Evolutionary conservation across 495 filamentous ascomycete genomes (phyloP), one percentile per base, ranked within the genome.

Genomic region (Penicillium lagena): DNA sequence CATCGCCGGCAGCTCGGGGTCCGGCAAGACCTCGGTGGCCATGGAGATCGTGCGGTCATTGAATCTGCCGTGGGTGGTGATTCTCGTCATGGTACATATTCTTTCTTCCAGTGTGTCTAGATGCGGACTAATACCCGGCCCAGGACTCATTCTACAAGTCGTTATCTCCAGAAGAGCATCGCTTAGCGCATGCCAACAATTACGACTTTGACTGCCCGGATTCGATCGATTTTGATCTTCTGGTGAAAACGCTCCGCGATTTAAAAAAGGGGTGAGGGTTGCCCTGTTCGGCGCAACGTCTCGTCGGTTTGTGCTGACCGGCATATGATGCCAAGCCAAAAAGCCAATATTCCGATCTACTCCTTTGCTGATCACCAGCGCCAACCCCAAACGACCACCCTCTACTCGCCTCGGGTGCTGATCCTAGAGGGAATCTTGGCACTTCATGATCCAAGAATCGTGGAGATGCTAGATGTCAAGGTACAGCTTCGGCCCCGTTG

Each of bases 121-220:
- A 31, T 15, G 64, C 64, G 64, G 54, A 68, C 50, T 7, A 40
- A 22, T 28, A 14, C 39, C 33, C 15, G 17, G 29, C 39, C 34
- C 60, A 96, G 90, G 93, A 98, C 60, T 96, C 90, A 1, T 98
- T 94, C 62, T 98, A 98, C 70, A 97, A 95, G 61, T 80, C 81
- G 27, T 69, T 97, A 51, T 78, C 72, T 37, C 65, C 78, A 4
- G 89, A 94, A 56, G 67, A 90, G 46, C 87, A 86, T 32, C 74
- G 59, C 42, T 78, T 71, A 52, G 93, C 93, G 1, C 94, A 95
- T 67, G 63, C 66, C 33, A 96, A 95, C 53, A 86, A 96, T 58
- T 95, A 89, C 67, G 93, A 98, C 60, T 95, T 98, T 63, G 93
- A 98, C 61, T 79, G 90, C 13, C 93, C 93, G 12, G 81, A 87